These are phyloP conservation scores for Graphilbum sp. DNA, from an alignment of 2,329 filamentous ascomycete species.

Conservation along the genomic window DNA sequence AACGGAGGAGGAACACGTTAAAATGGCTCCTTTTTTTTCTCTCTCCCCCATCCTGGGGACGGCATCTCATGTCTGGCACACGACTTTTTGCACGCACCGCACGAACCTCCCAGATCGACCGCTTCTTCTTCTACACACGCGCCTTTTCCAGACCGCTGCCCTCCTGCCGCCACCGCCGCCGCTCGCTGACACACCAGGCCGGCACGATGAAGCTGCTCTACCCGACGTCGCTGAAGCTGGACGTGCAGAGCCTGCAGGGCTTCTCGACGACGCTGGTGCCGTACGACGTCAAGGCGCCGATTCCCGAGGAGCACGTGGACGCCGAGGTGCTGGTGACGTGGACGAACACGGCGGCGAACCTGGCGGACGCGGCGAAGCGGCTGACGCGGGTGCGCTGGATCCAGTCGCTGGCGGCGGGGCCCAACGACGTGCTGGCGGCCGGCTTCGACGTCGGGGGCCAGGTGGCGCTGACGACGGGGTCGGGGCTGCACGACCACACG, in stretches of 20 bases:
- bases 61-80: too few species aligned
- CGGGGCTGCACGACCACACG: constrained; percentile 29
- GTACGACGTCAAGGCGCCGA: constrained; percentile 21
- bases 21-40: too few species aligned
- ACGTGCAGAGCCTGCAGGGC: constrained; percentile 10
- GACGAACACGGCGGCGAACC: constrained; percentile 25
- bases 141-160: too few species aligned
- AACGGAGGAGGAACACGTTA: too few species aligned
- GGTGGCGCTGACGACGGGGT: constrained; percentile 25
- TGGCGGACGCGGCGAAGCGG: constrained; percentile 24
- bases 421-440: constrained; percentile 30
- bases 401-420: constrained; percentile 31
- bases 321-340: constrained; percentile 30
- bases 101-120: too few species aligned
- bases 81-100: too few species aligned
- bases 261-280: constrained; percentile 13
- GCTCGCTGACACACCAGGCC: too few species aligned
- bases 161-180: too few species aligned
- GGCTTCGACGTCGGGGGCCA: constrained; percentile 25
- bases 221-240: constrained; percentile 12
- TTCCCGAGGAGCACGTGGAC: constrained; percentile 26
- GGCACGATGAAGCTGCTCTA: constrained; percentile 12
- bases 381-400: constrained; percentile 30
- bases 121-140: too few species aligned
- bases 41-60: too few species aligned